A percentile compares a stretch with the other conserved stretches of the same genome.
phyloP scores from a whole-genome alignment of 495 filamentous ascomycete species.

The Chaetomium fimeti region DNA sequence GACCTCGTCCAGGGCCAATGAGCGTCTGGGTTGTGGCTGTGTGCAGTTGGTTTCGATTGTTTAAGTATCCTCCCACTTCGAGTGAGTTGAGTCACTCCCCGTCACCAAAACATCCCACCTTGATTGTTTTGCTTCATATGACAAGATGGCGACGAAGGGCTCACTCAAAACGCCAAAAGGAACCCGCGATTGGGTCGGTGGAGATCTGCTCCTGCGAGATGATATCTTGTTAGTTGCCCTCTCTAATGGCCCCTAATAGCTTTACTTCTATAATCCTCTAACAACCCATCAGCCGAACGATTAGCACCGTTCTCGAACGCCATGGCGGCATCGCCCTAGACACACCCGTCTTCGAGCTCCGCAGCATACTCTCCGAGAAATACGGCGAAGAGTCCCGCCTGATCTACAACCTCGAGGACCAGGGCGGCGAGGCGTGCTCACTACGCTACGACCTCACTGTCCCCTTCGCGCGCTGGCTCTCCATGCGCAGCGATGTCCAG shows the following conservation, averaged over 20 bases:
- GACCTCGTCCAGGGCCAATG: no score
- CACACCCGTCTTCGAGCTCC: conserved; percentile 50
- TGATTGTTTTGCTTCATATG: not conserved
- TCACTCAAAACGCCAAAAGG: conserved; percentile 39
- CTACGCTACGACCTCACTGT: conserved; percentile 88
- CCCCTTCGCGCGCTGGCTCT: conserved; percentile 84
- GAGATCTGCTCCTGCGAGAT: conserved; percentile 26
- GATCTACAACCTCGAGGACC: conserved; percentile 75
- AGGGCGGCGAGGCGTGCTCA: conserved; percentile 78
- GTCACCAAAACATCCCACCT: no score
- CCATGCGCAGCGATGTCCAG: conserved; percentile 71
- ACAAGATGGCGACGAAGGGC: not conserved
- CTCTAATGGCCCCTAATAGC: not conserved
- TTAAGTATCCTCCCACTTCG: no score
- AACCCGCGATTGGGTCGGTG: conserved; percentile 31
- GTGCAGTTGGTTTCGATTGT: no score
- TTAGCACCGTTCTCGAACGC: conserved; percentile 37
- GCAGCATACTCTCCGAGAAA: conserved; percentile 72
- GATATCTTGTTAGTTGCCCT: conserved; percentile 23
- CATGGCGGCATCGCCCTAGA: conserved; percentile 42
- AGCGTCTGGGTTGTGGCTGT: no score
- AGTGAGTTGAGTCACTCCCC: no score
- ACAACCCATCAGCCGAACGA: conserved; percentile 25
- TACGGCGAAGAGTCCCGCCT: conserved; percentile 84
- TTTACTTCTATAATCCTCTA: not conserved